phyloP scores from a whole-genome alignment of 345 rosid genomes.

The Eucalyptus viminalis region DNA sequence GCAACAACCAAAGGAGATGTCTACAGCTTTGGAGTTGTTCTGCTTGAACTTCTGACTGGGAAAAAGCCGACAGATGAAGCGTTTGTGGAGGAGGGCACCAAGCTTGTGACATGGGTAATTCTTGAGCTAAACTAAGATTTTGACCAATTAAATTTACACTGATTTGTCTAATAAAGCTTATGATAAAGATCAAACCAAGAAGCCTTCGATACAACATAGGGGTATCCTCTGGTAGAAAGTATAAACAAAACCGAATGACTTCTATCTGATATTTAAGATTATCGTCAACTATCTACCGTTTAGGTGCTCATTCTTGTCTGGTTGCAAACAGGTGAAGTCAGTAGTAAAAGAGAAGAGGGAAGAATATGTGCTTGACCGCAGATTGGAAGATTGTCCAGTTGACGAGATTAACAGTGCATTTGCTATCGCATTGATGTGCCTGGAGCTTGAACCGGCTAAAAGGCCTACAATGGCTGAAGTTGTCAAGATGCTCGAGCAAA shows the following conservation, averaged over 20 bases:
- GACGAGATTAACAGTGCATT: slow-evolving; percentile 48
- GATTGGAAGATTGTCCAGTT: slow-evolving; percentile 36
- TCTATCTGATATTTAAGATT: not conserved
- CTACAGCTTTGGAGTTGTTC: slow-evolving; percentile 77
- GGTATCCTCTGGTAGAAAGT: not conserved
- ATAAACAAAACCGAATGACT: not conserved
- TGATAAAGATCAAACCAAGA: not conserved
- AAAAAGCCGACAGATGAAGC: slow-evolving; percentile 71
- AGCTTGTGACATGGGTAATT: slow-evolving; percentile 82
- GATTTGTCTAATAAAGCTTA: not conserved
- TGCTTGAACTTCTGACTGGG: slow-evolving; percentile 71
- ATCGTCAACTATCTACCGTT: not conserved
- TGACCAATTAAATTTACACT: not conserved
- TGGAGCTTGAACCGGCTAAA: slow-evolving; percentile 62
- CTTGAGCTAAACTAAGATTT: not conserved
- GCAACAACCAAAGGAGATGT: slow-evolving; percentile 81
- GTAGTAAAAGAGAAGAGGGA: slow-evolving; percentile 58
- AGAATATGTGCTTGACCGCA: slow-evolving; percentile 45
- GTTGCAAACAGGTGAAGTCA: slow-evolving; percentile 43
- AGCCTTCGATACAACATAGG: not conserved
- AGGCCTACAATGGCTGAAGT: slow-evolving; percentile 86
- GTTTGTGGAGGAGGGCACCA: slow-evolving; percentile 82
- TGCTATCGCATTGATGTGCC: slow-evolving; percentile 57
- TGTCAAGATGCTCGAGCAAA: slow-evolving; percentile 72
- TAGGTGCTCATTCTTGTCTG: not conserved